These are phyloP conservation scores for Linum usitatissimum DNA, from an alignment of 345 rosid genomes.

Conservation along the genomic window DNA sequence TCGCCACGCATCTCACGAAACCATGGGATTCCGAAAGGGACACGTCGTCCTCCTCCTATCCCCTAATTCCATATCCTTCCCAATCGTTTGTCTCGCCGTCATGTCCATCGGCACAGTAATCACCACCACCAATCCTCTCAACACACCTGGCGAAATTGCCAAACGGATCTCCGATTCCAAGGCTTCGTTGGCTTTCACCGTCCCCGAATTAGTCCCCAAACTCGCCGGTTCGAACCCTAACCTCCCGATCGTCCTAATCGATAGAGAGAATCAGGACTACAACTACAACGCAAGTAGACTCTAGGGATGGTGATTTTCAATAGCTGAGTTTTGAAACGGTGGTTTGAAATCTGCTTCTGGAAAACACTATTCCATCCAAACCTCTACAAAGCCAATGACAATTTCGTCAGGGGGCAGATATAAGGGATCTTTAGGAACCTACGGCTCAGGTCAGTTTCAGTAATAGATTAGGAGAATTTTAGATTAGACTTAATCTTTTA, in stretches of 20 bases:
- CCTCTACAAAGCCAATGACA: too few species aligned
- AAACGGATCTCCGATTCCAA: conserved; percentile 53
- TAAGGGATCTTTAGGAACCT: too few species aligned
- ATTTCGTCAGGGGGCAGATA: too few species aligned
- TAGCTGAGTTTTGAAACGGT: too few species aligned
- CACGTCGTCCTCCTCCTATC: conserved; percentile 75
- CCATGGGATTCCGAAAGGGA: conserved; percentile 71
- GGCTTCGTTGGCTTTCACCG: conserved; percentile 68
- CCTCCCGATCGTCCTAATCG: conserved; percentile 51
- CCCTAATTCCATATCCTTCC: conserved; percentile 79
- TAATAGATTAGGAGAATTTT: too few species aligned
- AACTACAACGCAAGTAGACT: not conserved
- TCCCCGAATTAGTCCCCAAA: conserved; percentile 45
- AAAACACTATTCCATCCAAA: too few species aligned
- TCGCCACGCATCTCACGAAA: conserved; percentile 39
- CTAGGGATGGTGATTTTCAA: too few species aligned
- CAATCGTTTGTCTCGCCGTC: conserved; percentile 78
- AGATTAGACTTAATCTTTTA: too few species aligned
- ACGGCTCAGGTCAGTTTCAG: too few species aligned
- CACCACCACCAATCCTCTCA: conserved; percentile 80
- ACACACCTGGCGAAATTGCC: conserved; percentile 58
- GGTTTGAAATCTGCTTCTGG: too few species aligned
- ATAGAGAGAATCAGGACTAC: conserved; percentile 18
- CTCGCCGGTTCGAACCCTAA: conserved; percentile 24
- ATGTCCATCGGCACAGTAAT: conserved; percentile 88